Percentiles rank a stretch among this genome's conserved stretches.
These are phyloP conservation scores for Boechera stricta DNA, from an alignment of 345 rosid species.

Conservation along the genomic window DNA sequence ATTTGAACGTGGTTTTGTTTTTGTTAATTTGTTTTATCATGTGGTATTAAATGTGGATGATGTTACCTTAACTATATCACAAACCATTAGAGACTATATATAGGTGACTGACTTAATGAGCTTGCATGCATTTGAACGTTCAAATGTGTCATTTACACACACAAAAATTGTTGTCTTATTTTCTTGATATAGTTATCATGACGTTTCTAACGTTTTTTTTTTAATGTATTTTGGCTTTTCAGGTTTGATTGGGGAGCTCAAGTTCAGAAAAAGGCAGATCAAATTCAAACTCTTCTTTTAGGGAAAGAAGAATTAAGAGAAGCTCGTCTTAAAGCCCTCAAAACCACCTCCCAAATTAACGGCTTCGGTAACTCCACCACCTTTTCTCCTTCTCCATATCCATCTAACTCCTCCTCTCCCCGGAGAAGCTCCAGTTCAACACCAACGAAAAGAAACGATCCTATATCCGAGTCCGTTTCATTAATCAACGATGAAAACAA, in stretches of 20 bases:
- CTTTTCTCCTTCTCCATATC: conserved; percentile 1
- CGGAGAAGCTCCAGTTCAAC: neutral
- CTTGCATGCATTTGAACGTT: neutral
- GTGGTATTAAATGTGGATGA: no score
- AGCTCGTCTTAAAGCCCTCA: conserved; percentile 30
- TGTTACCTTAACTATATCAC: no score
- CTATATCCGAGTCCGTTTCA: neutral
- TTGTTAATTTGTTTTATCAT: no score
- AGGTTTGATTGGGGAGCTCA: conserved; percentile 31
- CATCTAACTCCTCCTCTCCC: neutral
- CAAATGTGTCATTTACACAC: neutral
- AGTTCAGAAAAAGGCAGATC: conserved; percentile 19
- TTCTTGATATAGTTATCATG: neutral
- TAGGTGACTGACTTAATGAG: no score
- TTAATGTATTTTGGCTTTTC: neutral
- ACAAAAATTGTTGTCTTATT: neutral
- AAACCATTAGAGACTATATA: no score
- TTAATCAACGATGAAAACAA: neutral
- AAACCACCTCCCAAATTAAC: conserved; percentile 18
- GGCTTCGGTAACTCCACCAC: conserved; percentile 24
- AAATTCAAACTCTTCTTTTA: conserved; percentile 17
- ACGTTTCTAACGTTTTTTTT: neutral
- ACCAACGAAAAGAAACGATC: neutral
- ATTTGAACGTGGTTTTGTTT: no score
- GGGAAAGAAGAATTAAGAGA: conserved; percentile 21